phyloP scores from a whole-genome alignment of 139 green algal species.

The Diplosphaera chodatii region DNA sequence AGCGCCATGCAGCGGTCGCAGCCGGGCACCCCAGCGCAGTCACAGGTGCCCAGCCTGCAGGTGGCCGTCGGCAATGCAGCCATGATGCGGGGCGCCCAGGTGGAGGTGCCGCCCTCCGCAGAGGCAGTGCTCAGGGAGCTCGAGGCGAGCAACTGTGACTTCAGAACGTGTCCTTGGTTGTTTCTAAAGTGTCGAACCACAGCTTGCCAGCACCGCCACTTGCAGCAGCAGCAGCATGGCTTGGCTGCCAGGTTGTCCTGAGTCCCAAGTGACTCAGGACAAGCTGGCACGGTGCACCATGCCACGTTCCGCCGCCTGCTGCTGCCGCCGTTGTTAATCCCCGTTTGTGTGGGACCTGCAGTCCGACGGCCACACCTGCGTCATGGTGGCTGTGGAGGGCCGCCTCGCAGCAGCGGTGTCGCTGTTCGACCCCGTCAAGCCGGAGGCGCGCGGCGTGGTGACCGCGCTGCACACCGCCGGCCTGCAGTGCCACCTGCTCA shows the following conservation, averaged over 20 bases:
- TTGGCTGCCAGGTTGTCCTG: too few species aligned
- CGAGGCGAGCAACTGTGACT: not conserved
- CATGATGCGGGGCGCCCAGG: not conserved
- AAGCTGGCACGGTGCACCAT: too few species aligned
- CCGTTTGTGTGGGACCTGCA: conserved; percentile 5
- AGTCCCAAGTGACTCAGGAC: too few species aligned
- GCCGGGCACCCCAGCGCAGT: too few species aligned
- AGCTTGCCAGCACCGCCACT: too few species aligned
- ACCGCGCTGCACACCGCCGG: conserved; percentile 41
- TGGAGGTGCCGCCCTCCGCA: not conserved
- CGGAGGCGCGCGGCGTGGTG: conserved; percentile 83
- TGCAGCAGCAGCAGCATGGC: too few species aligned
- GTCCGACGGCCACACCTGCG: conserved; percentile 49
- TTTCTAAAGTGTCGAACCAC: too few species aligned
- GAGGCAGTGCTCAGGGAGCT: not conserved
- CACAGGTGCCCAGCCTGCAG: not conserved
- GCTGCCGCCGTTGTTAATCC: too few species aligned
- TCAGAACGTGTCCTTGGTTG: too few species aligned
- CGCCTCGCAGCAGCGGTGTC: conserved; percentile 51
- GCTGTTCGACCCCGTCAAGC: conserved; percentile 82
- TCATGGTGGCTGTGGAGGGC: conserved; percentile 59
- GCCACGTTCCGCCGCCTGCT: too few species aligned
- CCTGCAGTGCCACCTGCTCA: conserved; percentile 65
- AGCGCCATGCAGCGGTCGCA: not conserved
- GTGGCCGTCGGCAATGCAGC: not conserved